Evolutionary conservation across 1,284 basidiomycete genomes (phyloP), one percentile per base, ranked within the genome.

Genomic region (Phellopilus nigrolimitatus): DNA sequence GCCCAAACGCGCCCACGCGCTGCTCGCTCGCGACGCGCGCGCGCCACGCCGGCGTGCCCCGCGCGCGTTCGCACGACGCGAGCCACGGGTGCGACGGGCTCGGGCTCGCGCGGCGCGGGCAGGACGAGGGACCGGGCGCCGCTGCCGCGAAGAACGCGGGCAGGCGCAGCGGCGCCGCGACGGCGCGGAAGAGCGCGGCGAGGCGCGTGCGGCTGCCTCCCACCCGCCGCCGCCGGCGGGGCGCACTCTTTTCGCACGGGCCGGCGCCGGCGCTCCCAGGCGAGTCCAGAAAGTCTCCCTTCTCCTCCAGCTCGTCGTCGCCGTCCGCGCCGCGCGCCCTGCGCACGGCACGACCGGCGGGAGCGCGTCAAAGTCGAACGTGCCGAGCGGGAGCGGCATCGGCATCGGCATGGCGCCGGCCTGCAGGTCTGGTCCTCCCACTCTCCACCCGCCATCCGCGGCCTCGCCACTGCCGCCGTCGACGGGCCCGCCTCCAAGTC

Each of bases 1-100:
- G 84, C 15, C 78, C 74, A 56, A 89, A 88, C 51, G 82, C 80
- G 1, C 85, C 85, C 5, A 87, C 84, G 21, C 74, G 68, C 47
- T 73, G 73, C 53, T 82, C 72, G 54, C 71, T 64, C 54, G 72
- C 68, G 59, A 75, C 71, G 36, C 74, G 69, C 54, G 66, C 63
- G 47, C 62, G 66, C 55, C 38, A 42, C 9, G n/a, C 33, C 8
- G 25, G 12, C 39, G 22, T 27, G 31, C 10, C 27, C 9, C 40
- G 28, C 13, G 3, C 8, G 28, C 33, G 19, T 37, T 30, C 19
- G n/a, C 33, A 15, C 27, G 12, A 47, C 7, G 15, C 19, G 28
- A 24, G 36, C 13, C 17, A 19, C 6, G 21, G 38, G 25, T 25
- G 34, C 9, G 34, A n/a, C 13, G 3, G 24, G 13, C 30, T 31